Conservation (phyloP, 257 asterid species). For the Leptodermis oblonga region DNA sequence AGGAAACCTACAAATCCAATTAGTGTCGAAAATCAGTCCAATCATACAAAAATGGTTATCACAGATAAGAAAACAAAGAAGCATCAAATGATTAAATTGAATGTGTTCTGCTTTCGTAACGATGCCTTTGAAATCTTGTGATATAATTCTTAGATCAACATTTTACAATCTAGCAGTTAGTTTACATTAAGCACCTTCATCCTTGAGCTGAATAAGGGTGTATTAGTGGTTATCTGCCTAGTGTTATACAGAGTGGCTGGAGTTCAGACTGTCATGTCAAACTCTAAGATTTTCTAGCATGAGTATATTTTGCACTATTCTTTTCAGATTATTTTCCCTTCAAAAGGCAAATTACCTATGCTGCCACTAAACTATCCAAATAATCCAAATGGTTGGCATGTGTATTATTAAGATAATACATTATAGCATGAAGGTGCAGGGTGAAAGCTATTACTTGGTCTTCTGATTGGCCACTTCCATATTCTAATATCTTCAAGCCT, state of each 20-base stretch:
- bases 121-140: neutral
- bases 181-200: neutral
- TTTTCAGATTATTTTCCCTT: no score
- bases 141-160: neutral
- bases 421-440: neutral
- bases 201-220: neutral
- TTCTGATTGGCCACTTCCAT: neutral
- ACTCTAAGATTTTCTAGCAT: neutral
- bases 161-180: neutral
- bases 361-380: no score
- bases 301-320: no score
- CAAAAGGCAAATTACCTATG: no score
- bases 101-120: neutral
- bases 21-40: neutral
- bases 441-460: neutral
- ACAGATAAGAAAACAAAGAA: neutral
- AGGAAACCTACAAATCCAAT: constrained; percentile 56
- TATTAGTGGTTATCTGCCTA: neutral
- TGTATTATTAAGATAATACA: neutral
- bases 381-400: neutral
- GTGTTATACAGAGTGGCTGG: neutral
- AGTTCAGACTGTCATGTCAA: neutral
- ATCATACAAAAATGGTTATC: neutral
- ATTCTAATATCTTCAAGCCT: neutral
- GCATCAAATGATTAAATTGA: neutral